Evolutionary conservation across 306 rosid genomes (phyloP).

Genomic region (Vigna angularis): DNA sequence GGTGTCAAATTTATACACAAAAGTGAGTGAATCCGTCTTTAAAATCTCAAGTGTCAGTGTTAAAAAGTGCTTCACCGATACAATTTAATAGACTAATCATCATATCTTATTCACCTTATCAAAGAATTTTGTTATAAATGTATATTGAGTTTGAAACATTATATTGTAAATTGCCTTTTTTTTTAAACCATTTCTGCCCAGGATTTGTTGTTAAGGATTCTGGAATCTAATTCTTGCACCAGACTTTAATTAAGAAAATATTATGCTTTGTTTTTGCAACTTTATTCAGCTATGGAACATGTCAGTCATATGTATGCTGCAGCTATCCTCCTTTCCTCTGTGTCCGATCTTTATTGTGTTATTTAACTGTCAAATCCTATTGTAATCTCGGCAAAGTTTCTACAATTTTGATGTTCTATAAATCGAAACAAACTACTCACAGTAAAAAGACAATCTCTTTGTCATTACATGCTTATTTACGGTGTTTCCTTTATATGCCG

Average conservation of each 20-base stretch:
- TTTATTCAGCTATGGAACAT: slow-evolving; percentile 2
- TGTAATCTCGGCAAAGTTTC: background rate
- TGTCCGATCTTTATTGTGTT: slow-evolving; percentile 8
- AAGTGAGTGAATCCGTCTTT: background rate
- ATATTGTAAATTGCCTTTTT: too few relatives aligned
- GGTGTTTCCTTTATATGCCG: background rate
- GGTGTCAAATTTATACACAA: too few relatives aligned
- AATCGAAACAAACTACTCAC: background rate
- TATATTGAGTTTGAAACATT: too few relatives aligned
- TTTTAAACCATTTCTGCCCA: too few relatives aligned
- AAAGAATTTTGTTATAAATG: background rate
- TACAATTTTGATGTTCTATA: background rate
- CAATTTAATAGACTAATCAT: background rate
- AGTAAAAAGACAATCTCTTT: background rate
- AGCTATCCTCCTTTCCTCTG: background rate
- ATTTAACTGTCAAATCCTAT: slow-evolving; percentile 4
- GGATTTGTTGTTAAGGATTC: slow-evolving; percentile 16
- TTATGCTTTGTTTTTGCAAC: background rate
- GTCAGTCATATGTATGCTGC: background rate
- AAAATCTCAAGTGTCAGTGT: background rate
- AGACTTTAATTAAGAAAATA: slow-evolving; percentile 3
- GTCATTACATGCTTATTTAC: background rate
- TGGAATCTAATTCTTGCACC: background rate
- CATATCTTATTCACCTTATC: background rate
- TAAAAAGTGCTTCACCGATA: background rate